phyloP scores from a whole-genome alignment of 192 early-diverging fungal species.

The Coemansia sp. region DNA sequence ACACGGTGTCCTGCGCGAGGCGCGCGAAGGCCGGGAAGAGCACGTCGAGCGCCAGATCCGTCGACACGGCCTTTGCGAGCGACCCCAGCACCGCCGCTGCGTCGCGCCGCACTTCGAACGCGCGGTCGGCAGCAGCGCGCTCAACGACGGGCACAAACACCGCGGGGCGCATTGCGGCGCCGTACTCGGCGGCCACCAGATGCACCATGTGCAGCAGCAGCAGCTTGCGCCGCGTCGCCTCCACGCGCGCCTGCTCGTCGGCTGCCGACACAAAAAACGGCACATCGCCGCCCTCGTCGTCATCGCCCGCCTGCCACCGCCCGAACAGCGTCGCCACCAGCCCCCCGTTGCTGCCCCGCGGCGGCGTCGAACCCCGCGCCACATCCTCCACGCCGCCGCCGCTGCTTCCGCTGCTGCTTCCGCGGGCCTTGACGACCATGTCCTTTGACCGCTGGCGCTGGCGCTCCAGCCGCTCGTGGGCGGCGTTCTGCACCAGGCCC shows the following conservation, averaged over 20 bases:
- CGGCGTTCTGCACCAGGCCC: slow-evolving; percentile 36
- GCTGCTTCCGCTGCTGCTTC: slow-evolving; percentile 5
- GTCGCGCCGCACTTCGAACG: slow-evolving; percentile 55
- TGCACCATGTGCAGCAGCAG: slow-evolving; percentile 54
- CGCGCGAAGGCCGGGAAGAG: slow-evolving; percentile 43
- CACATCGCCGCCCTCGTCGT: neutral
- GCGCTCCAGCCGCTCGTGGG: slow-evolving; percentile 31
- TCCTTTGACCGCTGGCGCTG: slow-evolving; percentile 39
- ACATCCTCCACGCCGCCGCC: too few relatives aligned
- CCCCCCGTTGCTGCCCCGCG: too few relatives aligned
- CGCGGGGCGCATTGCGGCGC: slow-evolving; percentile 41
- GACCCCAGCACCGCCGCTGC: slow-evolving; percentile 49
- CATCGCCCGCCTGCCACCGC: slow-evolving; percentile 25
- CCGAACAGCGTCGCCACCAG: slow-evolving; percentile 37
- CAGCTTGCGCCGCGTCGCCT: slow-evolving; percentile 45
- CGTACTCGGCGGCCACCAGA: slow-evolving; percentile 44
- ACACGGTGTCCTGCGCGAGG: slow-evolving; percentile 43
- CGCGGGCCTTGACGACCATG: slow-evolving; percentile 40
- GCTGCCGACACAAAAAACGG: slow-evolving; percentile 39
- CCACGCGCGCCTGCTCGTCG: slow-evolving; percentile 43
- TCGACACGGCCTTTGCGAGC: slow-evolving; percentile 47
- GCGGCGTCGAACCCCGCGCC: too few relatives aligned
- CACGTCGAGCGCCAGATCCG: slow-evolving; percentile 44
- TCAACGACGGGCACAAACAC: slow-evolving; percentile 56
- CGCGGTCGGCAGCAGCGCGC: slow-evolving; percentile 31